Evolutionary conservation across 2,329 filamentous ascomycete species (phyloP).

Genomic region (Trichoderma sp.): DNA sequence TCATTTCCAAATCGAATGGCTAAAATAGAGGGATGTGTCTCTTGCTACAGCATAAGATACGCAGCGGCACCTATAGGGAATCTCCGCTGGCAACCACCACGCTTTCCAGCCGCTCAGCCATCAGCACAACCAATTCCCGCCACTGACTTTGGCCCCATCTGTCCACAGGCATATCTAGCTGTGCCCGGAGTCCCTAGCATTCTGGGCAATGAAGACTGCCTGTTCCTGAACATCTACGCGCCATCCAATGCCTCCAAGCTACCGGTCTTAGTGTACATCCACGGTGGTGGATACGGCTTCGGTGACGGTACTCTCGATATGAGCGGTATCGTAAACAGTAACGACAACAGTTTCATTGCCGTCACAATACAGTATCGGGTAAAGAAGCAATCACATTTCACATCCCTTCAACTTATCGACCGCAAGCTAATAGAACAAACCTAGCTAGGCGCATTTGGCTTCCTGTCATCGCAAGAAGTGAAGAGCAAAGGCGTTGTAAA

Average conservation of each 20-base stretch:
- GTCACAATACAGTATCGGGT: not conserved
- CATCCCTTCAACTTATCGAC: not conserved
- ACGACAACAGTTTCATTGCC: not conserved
- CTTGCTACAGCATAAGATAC: not conserved
- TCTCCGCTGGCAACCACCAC: not conserved
- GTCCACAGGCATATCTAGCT: not conserved
- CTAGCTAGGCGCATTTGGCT: conserved; percentile 65
- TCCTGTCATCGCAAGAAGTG: conserved; percentile 67
- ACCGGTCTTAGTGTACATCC: not conserved
- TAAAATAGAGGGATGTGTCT: not conserved
- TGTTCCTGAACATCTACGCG: not conserved
- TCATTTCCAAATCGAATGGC: not conserved
- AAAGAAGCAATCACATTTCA: not conserved
- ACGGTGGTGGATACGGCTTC: not conserved
- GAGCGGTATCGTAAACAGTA: not conserved
- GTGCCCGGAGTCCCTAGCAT: not conserved
- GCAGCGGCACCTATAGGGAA: not conserved
- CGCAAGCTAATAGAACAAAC: not conserved
- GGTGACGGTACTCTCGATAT: not conserved
- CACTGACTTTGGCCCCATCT: not conserved
- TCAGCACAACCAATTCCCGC: not conserved
- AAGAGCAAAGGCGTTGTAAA: conserved; percentile 59
- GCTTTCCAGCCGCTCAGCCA: not conserved
- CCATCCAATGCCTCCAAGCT: not conserved
- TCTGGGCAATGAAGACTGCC: not conserved